These are phyloP conservation scores for Coix lacrymajobi DNA, from an alignment of 176 grass and related monocot species.

Conservation along the genomic window DNA sequence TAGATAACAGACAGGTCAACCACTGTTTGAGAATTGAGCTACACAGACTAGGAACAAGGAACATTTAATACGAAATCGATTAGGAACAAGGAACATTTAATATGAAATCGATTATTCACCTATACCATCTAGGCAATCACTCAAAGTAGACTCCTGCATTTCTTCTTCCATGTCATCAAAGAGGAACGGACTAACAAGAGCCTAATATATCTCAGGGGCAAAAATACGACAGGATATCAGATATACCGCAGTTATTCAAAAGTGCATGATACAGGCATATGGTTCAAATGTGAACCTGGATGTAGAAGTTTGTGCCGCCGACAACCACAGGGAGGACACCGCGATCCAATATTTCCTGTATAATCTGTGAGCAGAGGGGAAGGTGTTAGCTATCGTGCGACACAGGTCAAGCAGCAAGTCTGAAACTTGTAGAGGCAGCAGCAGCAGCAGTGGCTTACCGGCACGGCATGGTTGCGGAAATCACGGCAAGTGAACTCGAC, in stretches of 20 bases:
- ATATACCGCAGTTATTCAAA: not conserved
- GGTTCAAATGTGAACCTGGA: conserved; percentile 46
- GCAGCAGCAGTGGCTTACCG: conserved; percentile 25
- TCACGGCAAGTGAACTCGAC: conserved; percentile 75
- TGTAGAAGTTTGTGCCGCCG: conserved; percentile 94
- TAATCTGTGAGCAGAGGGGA: conserved; percentile 48
- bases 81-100: conserved; percentile 11
- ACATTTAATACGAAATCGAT: not conserved
- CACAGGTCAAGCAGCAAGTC: not conserved
- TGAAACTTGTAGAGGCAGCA: not conserved
- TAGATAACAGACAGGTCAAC: not conserved
- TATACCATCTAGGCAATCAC: conserved; percentile 24
- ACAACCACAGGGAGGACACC: conserved; percentile 83
- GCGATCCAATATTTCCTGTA: conserved; percentile 62
- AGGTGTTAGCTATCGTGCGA: not conserved
- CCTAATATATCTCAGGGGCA: conserved; percentile 18
- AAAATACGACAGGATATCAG: not conserved
- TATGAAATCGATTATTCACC: not conserved
- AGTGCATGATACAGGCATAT: not conserved
- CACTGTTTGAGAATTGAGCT: not conserved
- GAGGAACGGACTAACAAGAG: conserved; percentile 79
- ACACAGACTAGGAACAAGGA: not conserved
- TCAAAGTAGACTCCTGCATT: conserved; percentile 21
- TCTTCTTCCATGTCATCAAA: conserved; percentile 68
- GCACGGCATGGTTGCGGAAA: conserved; percentile 62